These are phyloP conservation scores for Earliella scabrosa DNA, from an alignment of 1,284 basidiomycete genomes.

Conservation along the genomic window DNA sequence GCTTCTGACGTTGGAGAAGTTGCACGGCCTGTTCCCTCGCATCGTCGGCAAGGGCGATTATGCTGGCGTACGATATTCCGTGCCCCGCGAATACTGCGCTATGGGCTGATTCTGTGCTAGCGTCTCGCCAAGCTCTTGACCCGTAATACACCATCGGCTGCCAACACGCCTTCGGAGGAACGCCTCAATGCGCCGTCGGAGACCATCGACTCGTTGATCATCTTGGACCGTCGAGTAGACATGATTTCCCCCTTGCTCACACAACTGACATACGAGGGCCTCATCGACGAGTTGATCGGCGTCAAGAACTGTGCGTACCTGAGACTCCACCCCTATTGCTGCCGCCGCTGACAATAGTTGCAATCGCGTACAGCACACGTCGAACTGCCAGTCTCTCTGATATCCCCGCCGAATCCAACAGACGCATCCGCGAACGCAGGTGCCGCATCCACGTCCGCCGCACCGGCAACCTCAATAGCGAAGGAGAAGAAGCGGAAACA, in stretches of 20 bases:
- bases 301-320: conserved; percentile 80
- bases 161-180: conserved; percentile 42
- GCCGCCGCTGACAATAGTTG: conserved; percentile 1
- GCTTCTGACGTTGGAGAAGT: conserved; percentile 82
- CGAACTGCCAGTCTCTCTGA: conserved; percentile 83
- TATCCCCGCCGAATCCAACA: conserved; percentile 56
- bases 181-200: conserved; percentile 48
- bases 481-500: conserved; percentile 89
- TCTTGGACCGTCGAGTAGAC: conserved; percentile 92
- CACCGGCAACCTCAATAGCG: conserved; percentile 44
- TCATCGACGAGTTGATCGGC: conserved; percentile 93
- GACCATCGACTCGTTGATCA: conserved; percentile 85
- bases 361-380: conserved; percentile 74
- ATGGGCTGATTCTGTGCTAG: conserved; percentile 42
- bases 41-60: conserved; percentile 94
- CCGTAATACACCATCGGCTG: conserved; percentile 52
- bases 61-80: conserved; percentile 69
- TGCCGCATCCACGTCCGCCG: conserved; percentile 44
- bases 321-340: conserved; percentile 2
- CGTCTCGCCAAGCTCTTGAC: conserved; percentile 78
- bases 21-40: conserved; percentile 91
- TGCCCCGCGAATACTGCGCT: too few species aligned
- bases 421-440: conserved; percentile 49
- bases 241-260: conserved; percentile 96
- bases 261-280: conserved; percentile 95